These are phyloP conservation scores for Auriscalpium orientale DNA, from an alignment of 768 basidiomycete species.

Conservation along the genomic window DNA sequence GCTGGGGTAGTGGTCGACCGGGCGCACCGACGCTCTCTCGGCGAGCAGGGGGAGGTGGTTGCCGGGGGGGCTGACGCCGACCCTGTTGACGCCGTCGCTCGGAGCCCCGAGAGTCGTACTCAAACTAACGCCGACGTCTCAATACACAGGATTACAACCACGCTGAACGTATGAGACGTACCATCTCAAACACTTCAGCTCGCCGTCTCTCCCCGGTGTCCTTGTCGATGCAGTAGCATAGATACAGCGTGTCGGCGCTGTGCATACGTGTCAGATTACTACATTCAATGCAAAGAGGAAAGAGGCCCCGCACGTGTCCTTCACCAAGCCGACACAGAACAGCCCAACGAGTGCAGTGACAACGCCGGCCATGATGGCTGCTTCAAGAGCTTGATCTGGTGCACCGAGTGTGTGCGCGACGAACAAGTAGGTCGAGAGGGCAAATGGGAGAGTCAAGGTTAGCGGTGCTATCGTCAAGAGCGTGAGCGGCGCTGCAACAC, in stretches of 20 bases:
- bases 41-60: not conserved
- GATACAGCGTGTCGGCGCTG: slow-evolving; percentile 58
- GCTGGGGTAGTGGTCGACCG: slow-evolving; percentile 5
- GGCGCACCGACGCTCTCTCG: not conserved
- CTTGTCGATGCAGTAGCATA: slow-evolving; percentile 62
- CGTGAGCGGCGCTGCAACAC: slow-evolving; percentile 47
- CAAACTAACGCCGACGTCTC: slow-evolving; percentile 3
- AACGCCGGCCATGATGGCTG: slow-evolving; percentile 68
- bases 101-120: slow-evolving; percentile 8
- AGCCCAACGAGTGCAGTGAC: slow-evolving; percentile 76
- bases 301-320: slow-evolving; percentile 50
- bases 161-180: slow-evolving; percentile 23
- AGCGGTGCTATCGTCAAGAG: slow-evolving; percentile 72
- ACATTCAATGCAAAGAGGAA: too few relatives aligned
- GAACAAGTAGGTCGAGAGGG: slow-evolving; percentile 77
- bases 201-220: slow-evolving; percentile 43
- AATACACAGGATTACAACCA: not conserved
- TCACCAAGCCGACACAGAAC: slow-evolving; percentile 76
- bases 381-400: slow-evolving; percentile 66
- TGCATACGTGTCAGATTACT: not conserved
- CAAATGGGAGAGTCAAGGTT: slow-evolving; percentile 75
- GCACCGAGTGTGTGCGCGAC: slow-evolving; percentile 74
- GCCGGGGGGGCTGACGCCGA: slow-evolving; percentile 7
- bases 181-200: slow-evolving; percentile 48
- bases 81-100: slow-evolving; percentile 1